Conservation (phyloP, 2,329 filamentous ascomycete species). For the Pestalotiopsis sp. region DNA sequence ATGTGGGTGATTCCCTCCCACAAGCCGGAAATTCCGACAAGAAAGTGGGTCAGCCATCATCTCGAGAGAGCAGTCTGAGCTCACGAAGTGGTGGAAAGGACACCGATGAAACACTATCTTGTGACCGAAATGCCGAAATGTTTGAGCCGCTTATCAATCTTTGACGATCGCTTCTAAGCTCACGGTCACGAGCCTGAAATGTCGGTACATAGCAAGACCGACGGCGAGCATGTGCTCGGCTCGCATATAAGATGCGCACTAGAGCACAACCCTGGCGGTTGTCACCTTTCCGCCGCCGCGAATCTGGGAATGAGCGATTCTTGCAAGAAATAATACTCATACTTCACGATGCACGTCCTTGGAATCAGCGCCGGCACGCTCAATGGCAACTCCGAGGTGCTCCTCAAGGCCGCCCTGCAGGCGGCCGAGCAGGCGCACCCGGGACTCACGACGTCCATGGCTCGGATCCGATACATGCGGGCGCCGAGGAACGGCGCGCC, state of each 20-base stretch:
- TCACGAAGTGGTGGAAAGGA: not conserved
- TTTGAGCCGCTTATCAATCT: not conserved
- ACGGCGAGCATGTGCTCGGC: not conserved
- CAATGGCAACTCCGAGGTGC: not conserved
- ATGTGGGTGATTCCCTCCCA: not conserved
- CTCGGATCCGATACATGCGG: not conserved
- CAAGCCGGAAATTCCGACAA: not conserved
- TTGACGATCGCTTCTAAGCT: not conserved
- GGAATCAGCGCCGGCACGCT: slow-evolving; percentile 1
- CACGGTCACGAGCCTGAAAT: not conserved
- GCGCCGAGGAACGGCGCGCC: not conserved
- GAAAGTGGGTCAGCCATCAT: not conserved
- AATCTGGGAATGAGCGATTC: not conserved
- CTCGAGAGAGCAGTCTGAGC: not conserved
- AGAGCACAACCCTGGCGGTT: not conserved
- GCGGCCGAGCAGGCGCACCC: not conserved
- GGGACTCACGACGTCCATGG: not conserved
- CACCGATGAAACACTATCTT: not conserved
- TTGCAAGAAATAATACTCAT: not conserved
- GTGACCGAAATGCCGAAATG: not conserved
- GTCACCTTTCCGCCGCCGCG: not conserved
- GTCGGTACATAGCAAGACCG: not conserved
- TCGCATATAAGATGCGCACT: not conserved
- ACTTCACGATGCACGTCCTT: not conserved
- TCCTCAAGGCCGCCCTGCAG: not conserved